phyloP scores from a whole-genome alignment of 2,329 filamentous ascomycete genomes.

The Zymoseptoria pseudotritici region DNA sequence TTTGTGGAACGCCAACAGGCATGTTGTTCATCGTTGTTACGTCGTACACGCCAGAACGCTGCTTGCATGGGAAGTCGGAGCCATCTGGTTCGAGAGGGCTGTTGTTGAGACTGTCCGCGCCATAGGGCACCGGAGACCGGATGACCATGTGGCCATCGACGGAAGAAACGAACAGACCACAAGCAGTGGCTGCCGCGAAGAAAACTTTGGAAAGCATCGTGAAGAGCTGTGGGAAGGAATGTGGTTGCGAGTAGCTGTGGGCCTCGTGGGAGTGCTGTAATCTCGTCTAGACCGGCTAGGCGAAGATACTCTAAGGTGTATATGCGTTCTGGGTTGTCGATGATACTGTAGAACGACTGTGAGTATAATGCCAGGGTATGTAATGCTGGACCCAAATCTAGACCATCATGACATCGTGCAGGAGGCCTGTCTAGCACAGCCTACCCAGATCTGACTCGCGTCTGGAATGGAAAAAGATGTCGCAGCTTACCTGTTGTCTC shows the following conservation, averaged over 20 bases:
- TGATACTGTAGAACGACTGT: neutral
- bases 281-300: slow-evolving; percentile 19
- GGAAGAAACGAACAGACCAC: slow-evolving; percentile 12
- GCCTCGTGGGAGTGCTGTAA: slow-evolving; percentile 10
- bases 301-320: slow-evolving; percentile 1
- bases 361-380: neutral
- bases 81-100: slow-evolving; percentile 49
- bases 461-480: neutral
- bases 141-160: slow-evolving; percentile 69
- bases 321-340: neutral
- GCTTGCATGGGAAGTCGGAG: slow-evolving; percentile 75
- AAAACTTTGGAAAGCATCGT: slow-evolving; percentile 17
- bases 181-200: slow-evolving; percentile 11
- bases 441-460: slow-evolving; percentile 2
- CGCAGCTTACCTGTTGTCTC: slow-evolving; percentile 10
- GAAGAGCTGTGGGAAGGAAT: slow-evolving; percentile 9
- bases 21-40: slow-evolving; percentile 52
- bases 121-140: slow-evolving; percentile 59
- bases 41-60: slow-evolving; percentile 39
- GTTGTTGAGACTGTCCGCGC: slow-evolving; percentile 49
- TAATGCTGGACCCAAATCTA: neutral
- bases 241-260: slow-evolving; percentile 14
- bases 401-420: neutral
- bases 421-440: neutral
- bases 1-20: slow-evolving; percentile 53